phyloP scores from a whole-genome alignment of 2,329 filamentous ascomycete species.

The Fusarium irregulare region DNA sequence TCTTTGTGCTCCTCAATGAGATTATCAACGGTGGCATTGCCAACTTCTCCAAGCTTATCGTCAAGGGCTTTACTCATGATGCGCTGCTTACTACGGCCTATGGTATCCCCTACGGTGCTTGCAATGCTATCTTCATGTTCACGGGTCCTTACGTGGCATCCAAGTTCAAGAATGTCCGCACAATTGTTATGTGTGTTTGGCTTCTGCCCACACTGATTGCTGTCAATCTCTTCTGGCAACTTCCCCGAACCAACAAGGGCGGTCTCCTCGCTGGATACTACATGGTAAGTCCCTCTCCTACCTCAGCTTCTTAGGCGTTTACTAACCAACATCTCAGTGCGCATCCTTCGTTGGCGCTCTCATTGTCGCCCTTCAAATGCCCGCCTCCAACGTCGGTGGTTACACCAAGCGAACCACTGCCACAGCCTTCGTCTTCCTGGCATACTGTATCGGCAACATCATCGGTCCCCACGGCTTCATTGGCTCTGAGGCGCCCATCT shows the following conservation, averaged over 20 bases:
- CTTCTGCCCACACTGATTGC: slow-evolving; percentile 64
- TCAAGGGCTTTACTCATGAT: slow-evolving; percentile 59
- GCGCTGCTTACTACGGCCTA: slow-evolving; percentile 58
- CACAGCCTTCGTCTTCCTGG: slow-evolving; percentile 60
- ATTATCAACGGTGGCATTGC: slow-evolving; percentile 65
- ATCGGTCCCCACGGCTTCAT: slow-evolving; percentile 54
- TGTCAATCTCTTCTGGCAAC: slow-evolving; percentile 61
- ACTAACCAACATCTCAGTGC: slow-evolving; percentile 23
- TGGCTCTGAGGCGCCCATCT: slow-evolving; percentile 59
- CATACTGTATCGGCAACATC: slow-evolving; percentile 53
- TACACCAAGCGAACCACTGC: slow-evolving; percentile 61
- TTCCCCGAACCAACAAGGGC: slow-evolving; percentile 55
- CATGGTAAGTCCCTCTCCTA: slow-evolving; percentile 47
- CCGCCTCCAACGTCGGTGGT: slow-evolving; percentile 60
- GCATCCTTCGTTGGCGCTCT: slow-evolving; percentile 63
- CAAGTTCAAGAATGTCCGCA: slow-evolving; percentile 61
- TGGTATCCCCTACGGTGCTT: slow-evolving; percentile 66
- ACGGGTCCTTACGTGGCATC: slow-evolving; percentile 64
- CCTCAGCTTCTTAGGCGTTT: no score
- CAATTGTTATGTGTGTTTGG: slow-evolving; percentile 63
- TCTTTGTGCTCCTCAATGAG: slow-evolving; percentile 68
- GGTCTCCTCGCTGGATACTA: slow-evolving; percentile 66
- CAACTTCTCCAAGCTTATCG: slow-evolving; percentile 66
- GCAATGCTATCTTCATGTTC: slow-evolving; percentile 65
- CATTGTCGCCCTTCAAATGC: slow-evolving; percentile 66